Percentiles rank a stretch among this genome's conserved stretches.
These are phyloP conservation scores for Euclidium syriacum DNA, from an alignment of 345 rosid species.

Conservation along the genomic window DNA sequence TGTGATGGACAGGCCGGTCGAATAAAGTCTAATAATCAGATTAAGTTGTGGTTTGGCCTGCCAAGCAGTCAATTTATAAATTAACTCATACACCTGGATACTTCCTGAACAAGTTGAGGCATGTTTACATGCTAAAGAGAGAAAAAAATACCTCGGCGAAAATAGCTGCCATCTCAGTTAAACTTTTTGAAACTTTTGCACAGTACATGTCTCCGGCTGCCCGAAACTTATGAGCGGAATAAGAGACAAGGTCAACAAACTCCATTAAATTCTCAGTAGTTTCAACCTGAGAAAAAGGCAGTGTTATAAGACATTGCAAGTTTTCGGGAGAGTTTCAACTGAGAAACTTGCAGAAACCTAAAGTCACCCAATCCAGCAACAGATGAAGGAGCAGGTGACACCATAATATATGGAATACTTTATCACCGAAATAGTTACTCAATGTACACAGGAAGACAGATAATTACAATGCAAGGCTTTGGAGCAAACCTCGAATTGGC, in stretches of 20 bases:
- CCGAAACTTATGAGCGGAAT: slow-evolving; percentile 64
- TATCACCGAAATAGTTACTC: neutral
- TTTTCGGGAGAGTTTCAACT: neutral
- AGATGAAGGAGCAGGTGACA: slow-evolving; percentile 6
- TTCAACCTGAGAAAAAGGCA: slow-evolving; percentile 46
- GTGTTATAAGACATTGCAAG: neutral
- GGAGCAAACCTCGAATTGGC: slow-evolving; percentile 51
- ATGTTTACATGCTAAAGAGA: slow-evolving; percentile 13
- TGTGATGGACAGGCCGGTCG: slow-evolving; percentile 46
- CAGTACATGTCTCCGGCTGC: slow-evolving; percentile 37
- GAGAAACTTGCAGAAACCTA: slow-evolving; percentile 13
- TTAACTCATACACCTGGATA: slow-evolving; percentile 16
- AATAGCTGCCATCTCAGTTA: slow-evolving; percentile 41
- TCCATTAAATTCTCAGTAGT: slow-evolving; percentile 33
- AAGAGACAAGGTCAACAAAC: slow-evolving; percentile 61
- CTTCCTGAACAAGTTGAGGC: slow-evolving; percentile 12
- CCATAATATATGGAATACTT: neutral
- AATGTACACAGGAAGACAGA: neutral
- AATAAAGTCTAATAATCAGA: slow-evolving; percentile 65
- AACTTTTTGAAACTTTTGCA: slow-evolving; percentile 43
- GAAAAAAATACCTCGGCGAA: slow-evolving; percentile 50
- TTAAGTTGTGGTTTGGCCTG: slow-evolving; percentile 53
- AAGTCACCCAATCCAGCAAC: slow-evolving; percentile 3
- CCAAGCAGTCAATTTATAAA: slow-evolving; percentile 25
- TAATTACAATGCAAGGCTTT: slow-evolving; percentile 4